Conservation (phyloP, 768 basidiomycete genomes). For the Tulasnella calospora region DNA sequence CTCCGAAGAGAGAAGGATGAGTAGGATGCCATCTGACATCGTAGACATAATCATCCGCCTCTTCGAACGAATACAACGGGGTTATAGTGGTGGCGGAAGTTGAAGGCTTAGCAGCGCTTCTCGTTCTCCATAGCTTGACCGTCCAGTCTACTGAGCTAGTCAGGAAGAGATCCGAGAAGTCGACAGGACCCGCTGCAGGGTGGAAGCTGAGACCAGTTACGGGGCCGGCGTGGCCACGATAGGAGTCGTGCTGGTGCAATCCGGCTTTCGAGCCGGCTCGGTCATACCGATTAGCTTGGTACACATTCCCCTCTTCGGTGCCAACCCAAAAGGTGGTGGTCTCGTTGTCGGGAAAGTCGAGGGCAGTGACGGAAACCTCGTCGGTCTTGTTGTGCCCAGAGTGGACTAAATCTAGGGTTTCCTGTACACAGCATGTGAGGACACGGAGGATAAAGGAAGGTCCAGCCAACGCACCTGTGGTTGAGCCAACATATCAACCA, state of each 20-base stretch:
- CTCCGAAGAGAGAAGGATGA: conserved; percentile 91
- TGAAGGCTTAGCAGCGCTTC: conserved; percentile 67
- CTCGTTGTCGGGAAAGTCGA: conserved; percentile 95
- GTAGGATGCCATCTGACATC: conserved; percentile 97
- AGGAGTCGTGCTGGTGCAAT: conserved; percentile 86
- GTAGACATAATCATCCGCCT: conserved; percentile 97
- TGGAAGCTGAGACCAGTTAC: conserved; percentile 95
- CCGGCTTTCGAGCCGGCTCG: conserved; percentile 96
- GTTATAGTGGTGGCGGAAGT: conserved; percentile 52
- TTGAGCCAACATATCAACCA: conserved; percentile 97
- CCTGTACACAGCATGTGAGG: conserved; percentile 45
- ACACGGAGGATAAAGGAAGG: not conserved
- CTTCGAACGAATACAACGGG: conserved; percentile 91
- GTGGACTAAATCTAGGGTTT: conserved; percentile 87
- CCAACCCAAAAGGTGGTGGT: conserved; percentile 97
- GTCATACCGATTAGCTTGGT: conserved; percentile 95
- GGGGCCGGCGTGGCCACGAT: conserved; percentile 88
- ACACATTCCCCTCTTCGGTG: conserved; percentile 96
- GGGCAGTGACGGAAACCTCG: conserved; percentile 88
- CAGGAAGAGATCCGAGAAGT: conserved; percentile 93
- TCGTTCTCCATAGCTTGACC: conserved; percentile 91
- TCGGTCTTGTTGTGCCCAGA: conserved; percentile 93
- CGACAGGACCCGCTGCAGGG: conserved; percentile 82
- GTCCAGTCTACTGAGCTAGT: conserved; percentile 97
- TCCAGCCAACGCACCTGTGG: conserved; percentile 63